These are phyloP conservation scores for Coniochaeta hoffmannii DNA, from an alignment of 2,329 filamentous ascomycete species.

Conservation along the genomic window DNA sequence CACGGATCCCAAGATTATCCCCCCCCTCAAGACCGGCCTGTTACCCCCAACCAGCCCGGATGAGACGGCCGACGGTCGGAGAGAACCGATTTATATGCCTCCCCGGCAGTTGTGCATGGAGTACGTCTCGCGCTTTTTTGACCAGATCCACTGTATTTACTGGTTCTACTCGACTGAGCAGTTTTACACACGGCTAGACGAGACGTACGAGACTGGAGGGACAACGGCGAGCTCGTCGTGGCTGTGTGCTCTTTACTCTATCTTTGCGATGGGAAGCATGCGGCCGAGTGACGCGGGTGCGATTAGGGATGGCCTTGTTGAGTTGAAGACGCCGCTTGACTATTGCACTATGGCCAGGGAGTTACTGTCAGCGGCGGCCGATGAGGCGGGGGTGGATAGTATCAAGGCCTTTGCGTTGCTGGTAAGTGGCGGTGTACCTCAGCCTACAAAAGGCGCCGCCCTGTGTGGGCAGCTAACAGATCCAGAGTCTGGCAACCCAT, in stretches of 20 bases:
- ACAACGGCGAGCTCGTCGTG: slow-evolving; percentile 1
- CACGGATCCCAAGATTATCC: neutral
- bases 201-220: neutral
- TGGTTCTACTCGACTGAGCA: slow-evolving; percentile 4
- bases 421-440: too few relatives aligned
- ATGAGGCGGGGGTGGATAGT: slow-evolving; percentile 5
- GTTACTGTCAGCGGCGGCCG: neutral
- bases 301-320: neutral
- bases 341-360: slow-evolving; percentile 3
- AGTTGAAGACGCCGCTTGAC: slow-evolving; percentile 3
- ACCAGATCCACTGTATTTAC: slow-evolving; percentile 5
- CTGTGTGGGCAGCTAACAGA: too few relatives aligned
- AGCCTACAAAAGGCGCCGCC: too few relatives aligned
- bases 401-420: slow-evolving; percentile 5
- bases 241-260: slow-evolving; percentile 11
- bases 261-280: slow-evolving; percentile 4
- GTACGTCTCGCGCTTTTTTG: slow-evolving; percentile 6
- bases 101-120: slow-evolving; percentile 2
- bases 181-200: slow-evolving; percentile 4
- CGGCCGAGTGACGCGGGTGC: neutral
- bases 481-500: neutral
- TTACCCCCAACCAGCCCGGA: slow-evolving; percentile 3
- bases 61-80: neutral
- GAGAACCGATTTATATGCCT: neutral
- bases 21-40: slow-evolving; percentile 1